These are phyloP conservation scores for Aspergillus nanangensis DNA, from an alignment of 495 filamentous ascomycete species.

Conservation along the genomic window DNA sequence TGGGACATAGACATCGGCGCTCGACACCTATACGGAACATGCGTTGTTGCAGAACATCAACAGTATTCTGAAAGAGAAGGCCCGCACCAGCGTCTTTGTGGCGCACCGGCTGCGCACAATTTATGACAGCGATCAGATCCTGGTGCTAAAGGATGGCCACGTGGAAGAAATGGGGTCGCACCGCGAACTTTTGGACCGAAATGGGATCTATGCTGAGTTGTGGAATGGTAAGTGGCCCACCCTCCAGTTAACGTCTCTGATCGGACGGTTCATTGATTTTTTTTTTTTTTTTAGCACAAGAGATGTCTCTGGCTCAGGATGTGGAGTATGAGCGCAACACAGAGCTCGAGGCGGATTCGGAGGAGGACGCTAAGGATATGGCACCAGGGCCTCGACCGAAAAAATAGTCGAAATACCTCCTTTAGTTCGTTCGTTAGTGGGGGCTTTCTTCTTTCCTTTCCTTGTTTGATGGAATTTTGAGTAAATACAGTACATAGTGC, in stretches of 20 bases:
- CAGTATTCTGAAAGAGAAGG: conserved; percentile 84
- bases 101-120: conserved; percentile 91
- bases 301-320: conserved; percentile 32
- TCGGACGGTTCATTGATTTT: neutral
- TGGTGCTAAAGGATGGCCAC: conserved; percentile 77
- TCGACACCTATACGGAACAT: conserved; percentile 96
- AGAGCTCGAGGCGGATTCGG: conserved; percentile 16
- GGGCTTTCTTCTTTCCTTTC: neutral
- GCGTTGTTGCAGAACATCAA: conserved; percentile 90
- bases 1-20: conserved; percentile 64
- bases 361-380: conserved; percentile 12
- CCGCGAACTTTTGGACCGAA: conserved; percentile 69
- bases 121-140: conserved; percentile 89
- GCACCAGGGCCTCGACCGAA: conserved; percentile 12
- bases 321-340: conserved; percentile 21
- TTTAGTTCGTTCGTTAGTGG: neutral
- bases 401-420: neutral
- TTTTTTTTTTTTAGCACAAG: neutral
- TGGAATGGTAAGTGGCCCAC: conserved; percentile 85
- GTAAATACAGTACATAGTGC: neutral
- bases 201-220: conserved; percentile 81
- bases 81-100: conserved; percentile 87
- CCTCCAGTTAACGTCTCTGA: neutral
- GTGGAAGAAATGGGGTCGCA: conserved; percentile 88
- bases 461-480: too few relatives aligned